Conservation (phyloP, 768 basidiomycete species). For the Phlegmacium glaucopus region DNA sequence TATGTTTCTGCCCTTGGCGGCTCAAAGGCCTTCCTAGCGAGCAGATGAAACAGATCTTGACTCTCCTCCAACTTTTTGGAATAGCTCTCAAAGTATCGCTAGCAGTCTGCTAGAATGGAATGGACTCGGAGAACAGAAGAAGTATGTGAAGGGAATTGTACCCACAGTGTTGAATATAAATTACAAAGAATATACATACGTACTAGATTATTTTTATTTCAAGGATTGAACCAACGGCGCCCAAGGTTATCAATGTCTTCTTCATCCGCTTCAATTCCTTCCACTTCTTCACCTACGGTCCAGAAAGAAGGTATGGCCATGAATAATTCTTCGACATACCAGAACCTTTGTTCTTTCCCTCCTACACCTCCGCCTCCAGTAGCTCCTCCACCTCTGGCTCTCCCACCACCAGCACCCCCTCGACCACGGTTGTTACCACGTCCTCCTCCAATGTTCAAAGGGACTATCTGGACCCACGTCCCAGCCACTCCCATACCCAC, state of each 20-base stretch:
- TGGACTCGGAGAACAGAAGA: no score
- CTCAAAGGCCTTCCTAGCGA: no score
- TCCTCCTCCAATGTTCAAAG: slow-evolving; percentile 12
- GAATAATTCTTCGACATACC: slow-evolving; percentile 60
- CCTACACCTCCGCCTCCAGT: not conserved
- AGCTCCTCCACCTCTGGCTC: slow-evolving; percentile 4
- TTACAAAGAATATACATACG: no score
- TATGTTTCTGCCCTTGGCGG: no score
- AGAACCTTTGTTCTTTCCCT: slow-evolving; percentile 30
- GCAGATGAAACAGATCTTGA: no score
- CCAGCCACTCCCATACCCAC: slow-evolving; percentile 57
- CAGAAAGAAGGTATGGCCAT: slow-evolving; percentile 54
- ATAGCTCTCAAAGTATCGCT: no score
- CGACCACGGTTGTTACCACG: slow-evolving; percentile 6
- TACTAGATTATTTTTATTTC: no score
- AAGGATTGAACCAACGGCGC: no score
- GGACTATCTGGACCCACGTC: slow-evolving; percentile 58
- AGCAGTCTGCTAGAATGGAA: no score
- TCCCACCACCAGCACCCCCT: not conserved
- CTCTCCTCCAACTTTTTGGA: no score
- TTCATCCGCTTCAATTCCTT: slow-evolving; percentile 1
- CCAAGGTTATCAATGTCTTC: not conserved
- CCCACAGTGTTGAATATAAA: no score
- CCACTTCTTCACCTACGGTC: slow-evolving; percentile 19
- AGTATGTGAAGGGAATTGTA: no score